Base-by-base conservation (phyloP, 805 yeast species). In the Crinitomyces ghanaensis region DNA sequence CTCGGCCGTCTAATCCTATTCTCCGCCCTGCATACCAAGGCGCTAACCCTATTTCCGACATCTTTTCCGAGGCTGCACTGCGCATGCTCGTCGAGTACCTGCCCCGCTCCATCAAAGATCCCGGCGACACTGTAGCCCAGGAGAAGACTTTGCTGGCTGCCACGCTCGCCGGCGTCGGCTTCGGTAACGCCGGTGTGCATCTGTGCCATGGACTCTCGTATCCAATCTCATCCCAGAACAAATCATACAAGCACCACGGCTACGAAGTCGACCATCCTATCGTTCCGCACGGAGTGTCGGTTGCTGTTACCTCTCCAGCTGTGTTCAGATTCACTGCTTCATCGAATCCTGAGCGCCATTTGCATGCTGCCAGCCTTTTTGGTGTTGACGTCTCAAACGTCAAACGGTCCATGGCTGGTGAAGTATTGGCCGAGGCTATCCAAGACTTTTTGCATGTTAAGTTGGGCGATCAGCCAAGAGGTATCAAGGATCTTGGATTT, bases 121-220 rank as follows among this genome's bases (percentile, higher is more conserved):
- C 66, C 22, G 56, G 48, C n/a, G 66, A 62, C 41, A 38, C 31
- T 26, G 63, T 53, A 35, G 68, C 67, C 14, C 64, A 62, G 43
- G 60, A 59, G 35, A 52, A 63, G 37, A 60, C 60, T 57, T 51
- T 64, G 25, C 49, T 62, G 19, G 68, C 66, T 4, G 65, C 66
- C 17, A 62, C 65, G 16, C 50, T 62, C 19, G 68, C 66, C 5
- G 68, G 67, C 13, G 56, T 63, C 35, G 67, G 68, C 16, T 63
- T 63, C 43, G 66, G 65, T 27, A 62, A 62, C 33, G 67, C 68
- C 15, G 61, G 68, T 33, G 61, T 63, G 37, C 60, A 63, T 49
- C 44, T 63, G 36, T 54, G 67, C 53, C 57, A 56, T 44, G 61
- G 68, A 39, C 45, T 64, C 33, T 56, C 66, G 31, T 59, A 59